Evolutionary conservation across 1,139 yeast species (phyloP), one percentile per base, ranked within the genome.

Genomic region (Taphrina wiesneri): DNA sequence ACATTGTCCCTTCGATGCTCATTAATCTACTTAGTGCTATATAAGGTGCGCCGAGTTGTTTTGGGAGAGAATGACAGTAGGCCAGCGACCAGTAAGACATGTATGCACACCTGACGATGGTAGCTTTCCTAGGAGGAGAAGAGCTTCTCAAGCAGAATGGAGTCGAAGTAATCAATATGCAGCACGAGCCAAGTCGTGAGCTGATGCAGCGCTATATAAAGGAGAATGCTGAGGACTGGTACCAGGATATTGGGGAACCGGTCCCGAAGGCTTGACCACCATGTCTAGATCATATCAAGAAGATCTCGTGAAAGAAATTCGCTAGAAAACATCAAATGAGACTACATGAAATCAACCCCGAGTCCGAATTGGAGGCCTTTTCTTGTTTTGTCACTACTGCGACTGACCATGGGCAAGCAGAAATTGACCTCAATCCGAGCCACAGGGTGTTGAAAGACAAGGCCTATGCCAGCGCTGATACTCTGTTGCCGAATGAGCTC

Each of bases 311-410:
- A 7, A 19, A n/a, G 17, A 9, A 11, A 46, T 23, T 7, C 28
- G 11, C 7, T 15, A 15, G n/a, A 15, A 4, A 23, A 13, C 9
- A 43, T 53, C 43, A 3, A 2, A 13, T 6, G 23, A 17, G 15
- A 1, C 25, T 45, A 62, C 47, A 62, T 26, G 26, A 80, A 76
- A 90, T 91, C 23, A 93, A 86, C 57, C 90, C 98, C 98, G 63
- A 93, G 85, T 21, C 99, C 99, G 75, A 91, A 92, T 75, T 93
- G 98, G 45, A 93, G 75, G 0, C 99, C 99, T 74, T 90, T 91
- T 72, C 97, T 80, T 4, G 84, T 75, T 32, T 82, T 81, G 73
- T 93, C 99, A 45, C 83, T 78, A 15, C 81, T 80, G 72, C 86
- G 86, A 0, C 85, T 83, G 1, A 84, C 78, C 43, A 93, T 72